Evolutionary conservation across 2,329 filamentous ascomycete species (phyloP).

Genomic region (Fusarium coffeatum): DNA sequence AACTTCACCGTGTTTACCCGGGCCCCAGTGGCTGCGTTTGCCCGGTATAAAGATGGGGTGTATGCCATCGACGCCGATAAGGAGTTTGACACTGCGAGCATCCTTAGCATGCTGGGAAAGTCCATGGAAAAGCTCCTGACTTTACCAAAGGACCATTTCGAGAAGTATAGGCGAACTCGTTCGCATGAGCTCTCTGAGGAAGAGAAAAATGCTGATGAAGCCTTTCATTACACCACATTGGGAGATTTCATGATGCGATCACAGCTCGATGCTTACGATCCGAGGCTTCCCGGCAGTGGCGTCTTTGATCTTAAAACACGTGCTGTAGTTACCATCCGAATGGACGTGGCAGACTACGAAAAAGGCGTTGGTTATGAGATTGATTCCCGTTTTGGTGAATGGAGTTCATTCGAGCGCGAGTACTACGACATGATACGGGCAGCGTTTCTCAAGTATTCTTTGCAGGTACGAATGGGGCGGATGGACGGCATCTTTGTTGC

Average conservation of each 20-base stretch:
- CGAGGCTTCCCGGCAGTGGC: constrained; percentile 86
- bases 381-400: constrained; percentile 77
- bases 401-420: constrained; percentile 93
- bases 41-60: constrained; percentile 82
- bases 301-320: constrained; percentile 98
- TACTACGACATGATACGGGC: constrained; percentile 97
- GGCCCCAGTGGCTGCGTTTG: constrained; percentile 81
- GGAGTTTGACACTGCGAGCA: constrained; percentile 83
- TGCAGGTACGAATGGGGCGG: constrained; percentile 95
- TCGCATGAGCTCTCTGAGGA: constrained; percentile 77
- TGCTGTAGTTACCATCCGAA: constrained; percentile 90
- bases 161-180: constrained; percentile 79
- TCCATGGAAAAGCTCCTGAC: constrained; percentile 97
- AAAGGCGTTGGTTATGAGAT: constrained; percentile 90
- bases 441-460: constrained; percentile 94
- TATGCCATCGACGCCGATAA: constrained; percentile 98
- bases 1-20: constrained; percentile 79
- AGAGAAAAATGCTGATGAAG: constrained; percentile 77
- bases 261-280: constrained; percentile 90
- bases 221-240: constrained; percentile 87
- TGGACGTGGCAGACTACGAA: constrained; percentile 80
- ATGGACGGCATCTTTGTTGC: constrained; percentile 99
- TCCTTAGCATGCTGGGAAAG: constrained; percentile 91
- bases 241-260: constrained; percentile 94
- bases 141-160: constrained; percentile 82